These are phyloP conservation scores for Leptographium galeiforme DNA, from an alignment of 2,329 filamentous ascomycete species.

Conservation along the genomic window DNA sequence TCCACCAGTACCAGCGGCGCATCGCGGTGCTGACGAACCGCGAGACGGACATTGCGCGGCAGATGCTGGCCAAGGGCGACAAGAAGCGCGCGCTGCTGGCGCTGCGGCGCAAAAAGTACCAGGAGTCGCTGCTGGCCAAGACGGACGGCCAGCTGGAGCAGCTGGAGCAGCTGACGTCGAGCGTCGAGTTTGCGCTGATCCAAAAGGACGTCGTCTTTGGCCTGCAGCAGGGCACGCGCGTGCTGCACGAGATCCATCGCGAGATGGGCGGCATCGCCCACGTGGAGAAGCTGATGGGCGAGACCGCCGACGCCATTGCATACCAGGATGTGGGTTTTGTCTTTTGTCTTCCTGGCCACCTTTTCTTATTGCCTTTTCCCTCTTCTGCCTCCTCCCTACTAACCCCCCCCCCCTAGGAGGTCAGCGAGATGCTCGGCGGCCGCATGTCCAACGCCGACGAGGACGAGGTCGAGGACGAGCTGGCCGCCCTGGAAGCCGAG, in stretches of 20 bases:
- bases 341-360: background rate
- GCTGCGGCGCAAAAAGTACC: slow-evolving; percentile 90
- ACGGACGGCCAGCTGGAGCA: slow-evolving; percentile 91
- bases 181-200: slow-evolving; percentile 89
- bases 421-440: slow-evolving; percentile 80
- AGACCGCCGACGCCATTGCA: slow-evolving; percentile 76
- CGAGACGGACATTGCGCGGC: slow-evolving; percentile 73
- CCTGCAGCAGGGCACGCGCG: slow-evolving; percentile 77
- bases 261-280: slow-evolving; percentile 94
- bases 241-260: slow-evolving; percentile 78
- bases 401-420: slow-evolving; percentile 45
- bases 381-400: background rate
- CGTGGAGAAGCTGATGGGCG: slow-evolving; percentile 90
- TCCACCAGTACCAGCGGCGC: slow-evolving; percentile 88
- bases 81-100: slow-evolving; percentile 74
- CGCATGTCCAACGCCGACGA: slow-evolving; percentile 90
- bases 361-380: background rate
- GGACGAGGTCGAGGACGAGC: slow-evolving; percentile 92
- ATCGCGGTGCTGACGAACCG: slow-evolving; percentile 75
- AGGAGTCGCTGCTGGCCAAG: slow-evolving; percentile 75
- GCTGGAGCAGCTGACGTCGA: slow-evolving; percentile 74
- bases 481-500: slow-evolving; percentile 58
- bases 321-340: slow-evolving; percentile 62
- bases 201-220: slow-evolving; percentile 95
- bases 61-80: slow-evolving; percentile 70